phyloP scores from a whole-genome alignment of 225 moss, liverwort and hornwort species.

The Pseudisothecium myosuroides region DNA sequence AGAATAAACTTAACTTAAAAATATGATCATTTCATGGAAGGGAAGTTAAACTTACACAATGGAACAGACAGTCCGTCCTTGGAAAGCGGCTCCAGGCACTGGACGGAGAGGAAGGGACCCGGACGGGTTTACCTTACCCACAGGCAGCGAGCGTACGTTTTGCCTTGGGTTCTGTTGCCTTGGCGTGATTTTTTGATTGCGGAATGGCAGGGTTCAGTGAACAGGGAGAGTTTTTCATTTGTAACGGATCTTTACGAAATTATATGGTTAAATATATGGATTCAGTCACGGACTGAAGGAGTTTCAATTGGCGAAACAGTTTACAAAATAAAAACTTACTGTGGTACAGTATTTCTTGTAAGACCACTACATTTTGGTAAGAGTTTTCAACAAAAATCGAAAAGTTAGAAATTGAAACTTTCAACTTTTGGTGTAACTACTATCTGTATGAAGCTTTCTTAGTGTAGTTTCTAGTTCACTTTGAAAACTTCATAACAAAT shows the following conservation, averaged over 20 bases:
- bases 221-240: neutral
- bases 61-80: neutral
- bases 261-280: neutral
- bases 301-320: neutral
- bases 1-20: too few relatives aligned
- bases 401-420: neutral
- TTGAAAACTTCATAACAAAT: neutral
- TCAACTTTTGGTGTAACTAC: too few relatives aligned
- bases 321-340: neutral
- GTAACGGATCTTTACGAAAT: neutral
- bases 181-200: neutral
- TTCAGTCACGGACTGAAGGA: neutral
- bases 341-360: neutral
- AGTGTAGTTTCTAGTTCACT: neutral
- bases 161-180: neutral
- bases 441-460: neutral
- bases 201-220: neutral
- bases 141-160: neutral
- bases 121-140: neutral
- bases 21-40: neutral
- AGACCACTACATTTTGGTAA: neutral
- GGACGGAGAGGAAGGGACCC: neutral
- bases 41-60: too few relatives aligned
- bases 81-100: neutral
- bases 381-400: neutral